Conservation (phyloP, 2,329 filamentous ascomycete genomes). For the Phoma sp. region DNA sequence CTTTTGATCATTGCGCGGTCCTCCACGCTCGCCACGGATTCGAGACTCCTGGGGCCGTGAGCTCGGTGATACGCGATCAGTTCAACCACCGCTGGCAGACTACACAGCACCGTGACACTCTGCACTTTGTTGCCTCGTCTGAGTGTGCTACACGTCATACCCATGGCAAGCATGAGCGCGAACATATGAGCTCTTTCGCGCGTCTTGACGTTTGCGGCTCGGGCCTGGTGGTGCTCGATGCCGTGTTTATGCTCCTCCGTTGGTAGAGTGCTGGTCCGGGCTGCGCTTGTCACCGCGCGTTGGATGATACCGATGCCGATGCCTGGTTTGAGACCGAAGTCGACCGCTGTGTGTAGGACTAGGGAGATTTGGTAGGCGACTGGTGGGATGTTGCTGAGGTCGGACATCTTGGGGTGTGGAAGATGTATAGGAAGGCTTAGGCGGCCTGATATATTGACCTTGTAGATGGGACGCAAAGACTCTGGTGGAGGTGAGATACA, state of each 20-base stretch:
- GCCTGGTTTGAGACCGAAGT: slow-evolving; percentile 10
- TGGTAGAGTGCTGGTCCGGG: slow-evolving; percentile 8
- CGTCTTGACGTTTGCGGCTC: slow-evolving; percentile 17
- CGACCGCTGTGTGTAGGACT: slow-evolving; percentile 17
- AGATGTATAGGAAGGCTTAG: too few species aligned
- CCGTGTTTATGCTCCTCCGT: slow-evolving; percentile 12
- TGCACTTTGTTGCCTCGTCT: slow-evolving; percentile 13
- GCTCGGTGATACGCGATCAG: slow-evolving; percentile 11
- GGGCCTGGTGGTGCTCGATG: slow-evolving; percentile 9
- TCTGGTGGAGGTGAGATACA: too few species aligned
- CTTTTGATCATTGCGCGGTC: slow-evolving; percentile 19
- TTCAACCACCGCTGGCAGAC: slow-evolving; percentile 12
- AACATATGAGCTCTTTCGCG: slow-evolving; percentile 20
- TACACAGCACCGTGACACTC: slow-evolving; percentile 16
- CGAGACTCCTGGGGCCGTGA: slow-evolving; percentile 13
- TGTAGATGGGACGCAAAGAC: too few species aligned
- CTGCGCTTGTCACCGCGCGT: slow-evolving; percentile 12
- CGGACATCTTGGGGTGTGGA: background rate
- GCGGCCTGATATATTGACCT: too few species aligned
- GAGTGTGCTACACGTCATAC: slow-evolving; percentile 17
- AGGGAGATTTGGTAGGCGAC: slow-evolving; percentile 3
- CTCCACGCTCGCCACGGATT: slow-evolving; percentile 14
- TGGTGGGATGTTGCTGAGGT: background rate
- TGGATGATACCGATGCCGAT: slow-evolving; percentile 20
- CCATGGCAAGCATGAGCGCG: slow-evolving; percentile 17